These are phyloP conservation scores for Urtica urens DNA, from an alignment of 306 rosid genomes.

Conservation along the genomic window DNA sequence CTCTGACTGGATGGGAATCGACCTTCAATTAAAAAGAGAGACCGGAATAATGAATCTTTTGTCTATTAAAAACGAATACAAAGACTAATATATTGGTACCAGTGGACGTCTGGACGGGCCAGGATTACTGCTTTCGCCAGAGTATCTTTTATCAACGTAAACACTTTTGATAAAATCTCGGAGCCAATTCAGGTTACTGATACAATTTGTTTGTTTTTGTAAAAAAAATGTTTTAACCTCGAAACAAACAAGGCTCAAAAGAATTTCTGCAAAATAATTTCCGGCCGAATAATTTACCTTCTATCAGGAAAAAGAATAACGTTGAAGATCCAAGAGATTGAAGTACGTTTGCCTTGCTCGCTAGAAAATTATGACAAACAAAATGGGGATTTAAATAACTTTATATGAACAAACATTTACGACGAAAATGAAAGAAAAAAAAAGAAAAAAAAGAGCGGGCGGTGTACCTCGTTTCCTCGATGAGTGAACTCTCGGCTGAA, in stretches of 20 bases:
- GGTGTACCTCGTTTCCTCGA: constrained; percentile 81
- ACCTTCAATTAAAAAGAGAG: no score
- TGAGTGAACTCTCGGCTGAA: constrained; percentile 88
- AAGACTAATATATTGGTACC: no score
- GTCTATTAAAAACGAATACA: no score
- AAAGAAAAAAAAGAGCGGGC: background rate
- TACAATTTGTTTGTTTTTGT: constrained; percentile 19
- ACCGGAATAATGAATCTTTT: no score
- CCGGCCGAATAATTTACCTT: constrained; percentile 26
- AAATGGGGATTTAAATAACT: background rate
- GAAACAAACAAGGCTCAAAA: no score
- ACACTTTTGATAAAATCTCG: constrained; percentile 68
- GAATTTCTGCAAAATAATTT: background rate
- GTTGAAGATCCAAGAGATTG: constrained; percentile 59
- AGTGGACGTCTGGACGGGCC: constrained; percentile 37
- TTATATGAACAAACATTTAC: background rate
- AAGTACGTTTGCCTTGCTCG: constrained; percentile 63
- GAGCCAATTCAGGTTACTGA: constrained; percentile 55
- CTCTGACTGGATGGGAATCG: constrained; percentile 23
- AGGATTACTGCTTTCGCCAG: constrained; percentile 40
- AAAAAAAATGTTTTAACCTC: no score
- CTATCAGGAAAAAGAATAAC: constrained; percentile 53
- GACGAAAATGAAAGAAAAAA: background rate
- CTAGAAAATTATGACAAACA: constrained; percentile 25
- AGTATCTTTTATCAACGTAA: constrained; percentile 53